These are phyloP conservation scores for Serpula lacrymans DNA, from an alignment of 768 basidiomycete genomes.

Conservation along the genomic window DNA sequence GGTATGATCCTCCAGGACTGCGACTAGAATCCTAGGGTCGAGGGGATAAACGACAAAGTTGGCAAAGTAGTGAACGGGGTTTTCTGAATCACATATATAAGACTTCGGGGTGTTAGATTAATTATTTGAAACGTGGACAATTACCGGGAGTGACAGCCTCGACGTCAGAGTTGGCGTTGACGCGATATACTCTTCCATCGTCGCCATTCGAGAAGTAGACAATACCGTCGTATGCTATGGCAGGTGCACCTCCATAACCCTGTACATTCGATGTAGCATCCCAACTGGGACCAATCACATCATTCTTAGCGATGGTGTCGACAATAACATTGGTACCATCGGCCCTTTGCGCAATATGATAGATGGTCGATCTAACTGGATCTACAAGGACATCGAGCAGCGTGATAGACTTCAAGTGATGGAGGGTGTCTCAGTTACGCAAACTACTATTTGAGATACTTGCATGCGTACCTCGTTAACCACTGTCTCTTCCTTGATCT, in stretches of 20 bases:
- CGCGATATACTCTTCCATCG: constrained; percentile 52
- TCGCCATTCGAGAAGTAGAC: constrained; percentile 57
- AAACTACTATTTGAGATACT: no score
- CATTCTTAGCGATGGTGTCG: constrained; percentile 40
- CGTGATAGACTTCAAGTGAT: constrained; percentile 29
- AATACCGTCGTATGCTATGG: constrained; percentile 45
- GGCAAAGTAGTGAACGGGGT: constrained; percentile 55
- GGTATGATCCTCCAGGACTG: constrained; percentile 73
- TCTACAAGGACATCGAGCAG: constrained; percentile 53
- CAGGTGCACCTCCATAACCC: constrained; percentile 70
- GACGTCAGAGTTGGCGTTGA: constrained; percentile 28
- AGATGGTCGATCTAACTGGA: constrained; percentile 39
- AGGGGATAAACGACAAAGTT: constrained; percentile 58
- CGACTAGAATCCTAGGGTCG: constrained; percentile 50
- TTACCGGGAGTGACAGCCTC: constrained; percentile 62
- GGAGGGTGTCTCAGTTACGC: not conserved
- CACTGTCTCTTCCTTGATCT: constrained; percentile 50
- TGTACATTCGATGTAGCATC: constrained; percentile 58
- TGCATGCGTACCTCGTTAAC: constrained; percentile 41
- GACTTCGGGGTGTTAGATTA: not conserved
- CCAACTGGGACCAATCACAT: constrained; percentile 53
- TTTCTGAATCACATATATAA: constrained; percentile 31
- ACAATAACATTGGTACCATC: constrained; percentile 57
- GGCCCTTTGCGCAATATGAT: constrained; percentile 60
- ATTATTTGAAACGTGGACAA: constrained; percentile 11